These are phyloP conservation scores for Mucor saturninus DNA, from an alignment of 371 early-diverging fungal genomes.

Conservation along the genomic window DNA sequence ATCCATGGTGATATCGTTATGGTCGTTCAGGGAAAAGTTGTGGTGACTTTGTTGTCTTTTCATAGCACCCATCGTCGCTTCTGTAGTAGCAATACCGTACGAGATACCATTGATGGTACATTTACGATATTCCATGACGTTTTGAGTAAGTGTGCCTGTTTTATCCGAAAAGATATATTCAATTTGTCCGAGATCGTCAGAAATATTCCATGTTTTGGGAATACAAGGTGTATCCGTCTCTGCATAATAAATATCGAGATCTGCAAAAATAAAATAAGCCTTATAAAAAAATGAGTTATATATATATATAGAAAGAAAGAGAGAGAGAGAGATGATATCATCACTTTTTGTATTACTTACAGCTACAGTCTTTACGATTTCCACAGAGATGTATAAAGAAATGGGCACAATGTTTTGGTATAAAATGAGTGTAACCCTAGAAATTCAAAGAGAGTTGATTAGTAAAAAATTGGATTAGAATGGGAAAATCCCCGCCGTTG, in stretches of 20 bases:
- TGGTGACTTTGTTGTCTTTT: slow-evolving; percentile 51
- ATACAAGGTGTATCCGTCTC: slow-evolving; percentile 78
- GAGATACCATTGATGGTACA: slow-evolving; percentile 86
- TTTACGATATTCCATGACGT: slow-evolving; percentile 81
- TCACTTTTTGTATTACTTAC: slow-evolving; percentile 30
- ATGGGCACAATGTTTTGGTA: slow-evolving; percentile 83
- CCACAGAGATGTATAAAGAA: slow-evolving; percentile 95
- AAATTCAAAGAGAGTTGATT: slow-evolving; percentile 28
- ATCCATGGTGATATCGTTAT: slow-evolving; percentile 5
- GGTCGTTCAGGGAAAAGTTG: slow-evolving; percentile 6
- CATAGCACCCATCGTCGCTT: slow-evolving; percentile 36
- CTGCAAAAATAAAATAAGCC: slow-evolving; percentile 83
- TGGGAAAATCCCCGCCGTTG: too few species aligned
- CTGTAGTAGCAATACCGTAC: slow-evolving; percentile 68
- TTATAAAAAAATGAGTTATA: slow-evolving; percentile 10
- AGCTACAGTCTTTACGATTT: slow-evolving; percentile 81
- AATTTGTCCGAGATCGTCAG: slow-evolving; percentile 90
- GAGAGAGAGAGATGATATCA: background rate
- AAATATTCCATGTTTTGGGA: slow-evolving; percentile 88
- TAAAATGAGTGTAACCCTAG: slow-evolving; percentile 59
- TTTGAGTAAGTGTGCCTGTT: slow-evolving; percentile 82
- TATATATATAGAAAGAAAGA: slow-evolving; percentile 10
- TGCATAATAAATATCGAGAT: slow-evolving; percentile 87
- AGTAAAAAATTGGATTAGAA: too few species aligned
- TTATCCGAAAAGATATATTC: slow-evolving; percentile 98